Percentiles rank a stretch among this genome's conserved stretches.
These are phyloP conservation scores for Chrysophaeum taylorii DNA, from an alignment of 352 stramenopile genomes.

Conservation along the genomic window DNA sequence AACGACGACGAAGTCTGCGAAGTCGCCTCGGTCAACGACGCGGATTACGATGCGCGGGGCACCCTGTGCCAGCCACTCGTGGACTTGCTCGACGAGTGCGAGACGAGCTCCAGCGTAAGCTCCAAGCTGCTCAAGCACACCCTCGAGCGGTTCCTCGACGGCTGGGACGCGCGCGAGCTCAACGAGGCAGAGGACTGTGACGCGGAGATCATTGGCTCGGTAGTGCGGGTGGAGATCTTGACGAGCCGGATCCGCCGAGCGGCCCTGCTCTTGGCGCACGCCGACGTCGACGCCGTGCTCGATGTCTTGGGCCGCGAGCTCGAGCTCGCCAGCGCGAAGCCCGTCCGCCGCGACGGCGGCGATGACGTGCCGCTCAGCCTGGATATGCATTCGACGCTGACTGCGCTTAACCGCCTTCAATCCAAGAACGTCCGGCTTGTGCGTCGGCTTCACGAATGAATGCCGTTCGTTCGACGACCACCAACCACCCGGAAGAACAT, in stretches of 20 bases:
- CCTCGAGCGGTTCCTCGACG: neutral
- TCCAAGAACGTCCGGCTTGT: no score
- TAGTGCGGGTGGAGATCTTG: neutral
- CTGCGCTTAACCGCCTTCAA: no score
- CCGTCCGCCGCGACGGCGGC: no score
- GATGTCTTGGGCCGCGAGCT: neutral
- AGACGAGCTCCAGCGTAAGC: neutral
- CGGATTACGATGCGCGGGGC: no score
- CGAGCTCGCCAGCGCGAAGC: no score
- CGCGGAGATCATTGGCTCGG: neutral
- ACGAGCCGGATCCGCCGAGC: neutral
- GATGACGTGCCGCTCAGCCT: no score
- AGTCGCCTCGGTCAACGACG: no score
- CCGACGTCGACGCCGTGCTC: neutral
- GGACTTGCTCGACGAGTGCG: neutral
- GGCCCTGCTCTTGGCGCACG: neutral
- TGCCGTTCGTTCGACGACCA: no score
- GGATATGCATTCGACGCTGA: no score
- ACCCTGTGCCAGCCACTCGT: neutral
- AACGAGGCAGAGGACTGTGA: neutral
- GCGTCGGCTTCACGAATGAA: no score
- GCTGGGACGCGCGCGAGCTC: neutral
- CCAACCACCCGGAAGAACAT: no score
- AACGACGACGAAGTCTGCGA: no score
- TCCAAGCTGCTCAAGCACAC: neutral